These are phyloP conservation scores for Schoenoplectus tabernaemontani DNA, from an alignment of 202 grass and related monocot genomes.

Conservation along the genomic window DNA sequence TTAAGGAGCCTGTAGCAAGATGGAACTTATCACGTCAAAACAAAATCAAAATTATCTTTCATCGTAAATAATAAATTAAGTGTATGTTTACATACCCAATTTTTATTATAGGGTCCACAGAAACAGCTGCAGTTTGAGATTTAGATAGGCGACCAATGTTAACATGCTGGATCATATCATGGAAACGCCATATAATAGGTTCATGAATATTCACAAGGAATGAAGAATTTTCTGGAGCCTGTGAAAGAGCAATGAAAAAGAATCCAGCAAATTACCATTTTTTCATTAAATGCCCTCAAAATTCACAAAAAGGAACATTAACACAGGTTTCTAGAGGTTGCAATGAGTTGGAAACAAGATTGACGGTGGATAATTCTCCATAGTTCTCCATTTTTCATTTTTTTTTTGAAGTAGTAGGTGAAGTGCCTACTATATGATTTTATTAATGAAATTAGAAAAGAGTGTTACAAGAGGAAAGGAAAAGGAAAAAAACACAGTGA, in stretches of 20 bases:
- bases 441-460: too few relatives aligned
- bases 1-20: slow-evolving; percentile 63
- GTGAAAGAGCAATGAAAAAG: slow-evolving; percentile 28
- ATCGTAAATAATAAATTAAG: not conserved
- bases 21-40: not conserved
- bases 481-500: too few relatives aligned
- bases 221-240: slow-evolving; percentile 75
- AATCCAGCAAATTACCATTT: not conserved
- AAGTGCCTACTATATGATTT: too few relatives aligned
- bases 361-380: too few relatives aligned
- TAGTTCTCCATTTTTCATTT: too few relatives aligned
- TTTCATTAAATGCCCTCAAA: not conserved
- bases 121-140: slow-evolving; percentile 73
- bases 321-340: not conserved
- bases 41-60: not conserved
- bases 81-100: slow-evolving; percentile 53
- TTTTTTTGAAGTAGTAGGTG: too few relatives aligned
- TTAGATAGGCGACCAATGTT: slow-evolving; percentile 61
- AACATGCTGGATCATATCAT: slow-evolving; percentile 88
- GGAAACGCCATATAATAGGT: slow-evolving; percentile 88
- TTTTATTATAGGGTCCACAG: slow-evolving; percentile 87
- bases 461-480: too few relatives aligned
- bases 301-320: slow-evolving; percentile 11
- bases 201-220: slow-evolving; percentile 97
- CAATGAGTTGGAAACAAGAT: too few relatives aligned